Conservation (phyloP, 2,329 filamentous ascomycete species). For the Ascochyta viciae-villosae region DNA sequence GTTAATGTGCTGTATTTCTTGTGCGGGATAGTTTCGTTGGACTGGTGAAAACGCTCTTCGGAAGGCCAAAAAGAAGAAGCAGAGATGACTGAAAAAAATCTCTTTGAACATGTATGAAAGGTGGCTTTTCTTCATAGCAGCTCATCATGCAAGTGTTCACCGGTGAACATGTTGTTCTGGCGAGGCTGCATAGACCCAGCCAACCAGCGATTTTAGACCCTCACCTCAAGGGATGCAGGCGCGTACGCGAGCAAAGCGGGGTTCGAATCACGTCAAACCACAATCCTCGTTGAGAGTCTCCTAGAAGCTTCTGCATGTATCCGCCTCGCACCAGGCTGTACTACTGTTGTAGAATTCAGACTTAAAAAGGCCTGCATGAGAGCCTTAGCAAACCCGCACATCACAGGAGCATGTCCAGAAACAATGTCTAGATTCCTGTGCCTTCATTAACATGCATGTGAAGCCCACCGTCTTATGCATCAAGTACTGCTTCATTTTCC, state of each 20-base stretch:
- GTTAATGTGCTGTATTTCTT: too few species aligned
- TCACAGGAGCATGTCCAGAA: too few species aligned
- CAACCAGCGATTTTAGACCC: constrained; percentile 1
- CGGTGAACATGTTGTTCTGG: not conserved
- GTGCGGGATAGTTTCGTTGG: too few species aligned
- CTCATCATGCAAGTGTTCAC: not conserved
- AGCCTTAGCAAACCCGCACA: too few species aligned
- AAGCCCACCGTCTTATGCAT: too few species aligned
- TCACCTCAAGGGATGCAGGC: not conserved
- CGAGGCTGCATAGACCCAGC: not conserved
- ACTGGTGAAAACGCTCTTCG: too few species aligned
- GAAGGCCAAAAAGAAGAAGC: not conserved
- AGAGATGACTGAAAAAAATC: too few species aligned
- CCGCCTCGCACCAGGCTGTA: not conserved
- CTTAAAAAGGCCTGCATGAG: not conserved
- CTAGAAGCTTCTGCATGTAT: not conserved
- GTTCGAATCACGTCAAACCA: not conserved
- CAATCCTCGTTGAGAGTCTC: not conserved
- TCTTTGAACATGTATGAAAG: too few species aligned
- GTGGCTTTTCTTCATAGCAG: too few species aligned
- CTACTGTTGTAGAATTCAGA: not conserved
- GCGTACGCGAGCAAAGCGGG: constrained; percentile 2
- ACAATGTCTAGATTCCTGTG: too few species aligned
- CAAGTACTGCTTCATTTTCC: too few species aligned
- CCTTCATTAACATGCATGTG: too few species aligned